phyloP scores from a whole-genome alignment of 768 basidiomycete genomes.

The Collybia mongolica region DNA sequence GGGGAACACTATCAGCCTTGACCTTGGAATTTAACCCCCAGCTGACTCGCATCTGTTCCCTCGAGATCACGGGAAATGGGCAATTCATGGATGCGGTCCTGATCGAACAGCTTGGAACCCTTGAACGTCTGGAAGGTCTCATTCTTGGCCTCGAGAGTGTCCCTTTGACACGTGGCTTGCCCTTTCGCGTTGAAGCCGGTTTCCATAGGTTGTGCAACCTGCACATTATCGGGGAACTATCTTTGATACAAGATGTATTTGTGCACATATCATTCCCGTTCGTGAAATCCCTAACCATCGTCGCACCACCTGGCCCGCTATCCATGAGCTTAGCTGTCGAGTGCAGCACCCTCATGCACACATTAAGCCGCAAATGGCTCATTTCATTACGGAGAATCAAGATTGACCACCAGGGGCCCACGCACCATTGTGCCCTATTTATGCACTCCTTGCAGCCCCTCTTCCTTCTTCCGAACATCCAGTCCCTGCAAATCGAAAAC shows the following conservation, averaged over 20 bases:
- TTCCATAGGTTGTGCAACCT: slow-evolving; percentile 3
- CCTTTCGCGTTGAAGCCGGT: background rate
- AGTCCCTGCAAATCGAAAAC: background rate
- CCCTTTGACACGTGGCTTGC: background rate
- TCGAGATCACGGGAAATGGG: slow-evolving; percentile 5
- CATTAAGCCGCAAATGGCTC: slow-evolving; percentile 1
- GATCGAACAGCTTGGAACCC: background rate
- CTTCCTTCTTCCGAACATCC: background rate
- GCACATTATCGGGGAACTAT: slow-evolving; percentile 1
- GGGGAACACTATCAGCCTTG: background rate
- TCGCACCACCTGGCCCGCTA: background rate
- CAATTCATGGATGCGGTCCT: background rate
- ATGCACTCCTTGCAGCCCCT: background rate
- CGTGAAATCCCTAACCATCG: background rate
- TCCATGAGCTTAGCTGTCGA: background rate
- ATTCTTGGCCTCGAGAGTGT: slow-evolving; percentile 2
- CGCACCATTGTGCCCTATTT: background rate
- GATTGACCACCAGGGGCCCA: slow-evolving; percentile 3
- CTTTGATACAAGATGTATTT: slow-evolving; percentile 1
- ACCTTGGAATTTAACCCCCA: background rate
- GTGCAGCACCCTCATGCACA: background rate
- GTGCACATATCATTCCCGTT: background rate
- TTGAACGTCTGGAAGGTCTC: slow-evolving; percentile 2
- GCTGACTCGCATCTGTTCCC: background rate
- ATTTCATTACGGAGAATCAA: background rate